Conservation (phyloP, 306 rosid species). For the Medicago arabica region DNA sequence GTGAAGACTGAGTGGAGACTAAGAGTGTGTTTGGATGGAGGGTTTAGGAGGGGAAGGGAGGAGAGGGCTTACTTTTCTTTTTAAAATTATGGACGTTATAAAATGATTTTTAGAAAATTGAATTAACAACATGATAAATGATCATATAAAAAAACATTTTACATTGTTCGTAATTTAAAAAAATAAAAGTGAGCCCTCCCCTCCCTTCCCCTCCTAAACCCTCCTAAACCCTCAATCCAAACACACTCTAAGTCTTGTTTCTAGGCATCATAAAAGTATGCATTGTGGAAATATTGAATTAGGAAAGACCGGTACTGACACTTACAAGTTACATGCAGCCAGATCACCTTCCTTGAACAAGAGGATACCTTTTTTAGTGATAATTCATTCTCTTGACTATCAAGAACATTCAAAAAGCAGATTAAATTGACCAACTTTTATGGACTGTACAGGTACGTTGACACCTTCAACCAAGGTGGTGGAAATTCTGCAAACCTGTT, state of each 20-base stretch:
- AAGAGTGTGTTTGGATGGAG: too few species aligned
- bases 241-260: conserved; percentile 8
- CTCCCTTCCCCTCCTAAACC: too few species aligned
- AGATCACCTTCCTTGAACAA: conserved; percentile 25
- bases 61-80: too few species aligned
- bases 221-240: too few species aligned
- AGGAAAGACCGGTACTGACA: conserved; percentile 19
- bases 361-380: conserved; percentile 2
- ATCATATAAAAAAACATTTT: too few species aligned
- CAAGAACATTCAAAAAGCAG: conserved; percentile 22
- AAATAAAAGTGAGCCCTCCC: too few species aligned
- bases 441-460: conserved; percentile 77
- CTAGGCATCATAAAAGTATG: conserved; percentile 18
- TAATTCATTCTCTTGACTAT: conserved; percentile 25
- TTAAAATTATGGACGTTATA: too few species aligned
- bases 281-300: conserved; percentile 15
- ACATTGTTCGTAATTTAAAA: too few species aligned
- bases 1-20: not conserved
- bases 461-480: conserved; percentile 87
- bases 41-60: too few species aligned
- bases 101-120: too few species aligned
- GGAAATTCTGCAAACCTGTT: conserved; percentile 69
- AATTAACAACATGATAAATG: too few species aligned
- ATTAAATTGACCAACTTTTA: conserved; percentile 23
- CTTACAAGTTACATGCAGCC: conserved; percentile 22